Evolutionary conservation across 2,329 filamentous ascomycete genomes (phyloP).

Genomic region (Podosphaera leucotricha): DNA sequence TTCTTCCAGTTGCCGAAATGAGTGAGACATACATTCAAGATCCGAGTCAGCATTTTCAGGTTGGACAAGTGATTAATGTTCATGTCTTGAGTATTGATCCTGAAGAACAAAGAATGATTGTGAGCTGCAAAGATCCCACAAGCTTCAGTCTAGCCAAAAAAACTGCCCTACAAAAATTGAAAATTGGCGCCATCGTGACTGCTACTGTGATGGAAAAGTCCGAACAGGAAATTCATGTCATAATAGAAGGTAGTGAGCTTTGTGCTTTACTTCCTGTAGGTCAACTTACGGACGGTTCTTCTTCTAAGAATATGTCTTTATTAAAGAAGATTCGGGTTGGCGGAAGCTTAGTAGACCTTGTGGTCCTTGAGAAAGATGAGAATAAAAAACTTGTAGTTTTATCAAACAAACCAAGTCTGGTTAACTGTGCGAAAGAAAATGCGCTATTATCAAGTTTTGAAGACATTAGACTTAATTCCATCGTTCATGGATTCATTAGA

Average conservation of each 20-base stretch:
- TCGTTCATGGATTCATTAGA: slow-evolving; percentile 57
- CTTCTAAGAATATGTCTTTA: slow-evolving; percentile 51
- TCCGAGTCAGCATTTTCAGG: slow-evolving; percentile 67
- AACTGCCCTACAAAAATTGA: slow-evolving; percentile 48
- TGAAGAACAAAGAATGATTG: slow-evolving; percentile 46
- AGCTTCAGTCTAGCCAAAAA: slow-evolving; percentile 55
- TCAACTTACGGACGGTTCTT: slow-evolving; percentile 68
- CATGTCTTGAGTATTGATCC: slow-evolving; percentile 64
- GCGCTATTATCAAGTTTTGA: slow-evolving; percentile 48
- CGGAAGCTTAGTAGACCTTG: slow-evolving; percentile 57
- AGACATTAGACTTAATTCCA: slow-evolving; percentile 43
- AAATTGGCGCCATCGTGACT: slow-evolving; percentile 49
- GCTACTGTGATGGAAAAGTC: slow-evolving; percentile 67
- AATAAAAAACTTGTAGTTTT: slow-evolving; percentile 52
- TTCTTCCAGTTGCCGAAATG: slow-evolving; percentile 88
- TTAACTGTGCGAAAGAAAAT: slow-evolving; percentile 50
- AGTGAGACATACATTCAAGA: slow-evolving; percentile 89
- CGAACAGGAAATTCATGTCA: slow-evolving; percentile 50
- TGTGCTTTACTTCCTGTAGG: slow-evolving; percentile 55
- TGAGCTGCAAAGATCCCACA: slow-evolving; percentile 81
- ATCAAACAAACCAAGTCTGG: slow-evolving; percentile 61
- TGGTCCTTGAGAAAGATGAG: slow-evolving; percentile 69
- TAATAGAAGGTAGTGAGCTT: slow-evolving; percentile 48
- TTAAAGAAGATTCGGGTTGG: slow-evolving; percentile 67
- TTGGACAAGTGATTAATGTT: slow-evolving; percentile 78